Base-by-base conservation (phyloP, 2,329 filamentous ascomycete species). In the Neodidymelliopsis sp. region DNA sequence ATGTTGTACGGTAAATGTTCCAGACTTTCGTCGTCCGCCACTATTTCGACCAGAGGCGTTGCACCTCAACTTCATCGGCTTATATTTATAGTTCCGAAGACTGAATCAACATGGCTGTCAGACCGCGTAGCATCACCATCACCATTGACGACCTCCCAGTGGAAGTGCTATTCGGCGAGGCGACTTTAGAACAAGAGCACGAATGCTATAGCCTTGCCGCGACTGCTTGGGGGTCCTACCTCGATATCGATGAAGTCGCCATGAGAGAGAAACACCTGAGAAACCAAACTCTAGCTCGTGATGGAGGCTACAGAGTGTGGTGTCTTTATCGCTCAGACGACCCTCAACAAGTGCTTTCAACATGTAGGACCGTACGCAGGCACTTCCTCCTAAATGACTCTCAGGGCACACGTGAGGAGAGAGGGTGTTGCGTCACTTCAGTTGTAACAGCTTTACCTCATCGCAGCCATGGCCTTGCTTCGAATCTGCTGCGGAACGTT, bases 381-480 rank as follows among this genome's bases (percentile, higher is more conserved):
- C n/a, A 25, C 4, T 24, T 46, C 3, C 33, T 50, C 7, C 6
- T 50, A 8, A 28, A 13, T 9, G 11, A 25, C 18, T 2, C 15
- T 20, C 27, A 19, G 24, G 25, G 9, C 9, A 2, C 6, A 12
- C 15, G 10, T 10, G 20, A 28, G 11, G 2, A 20, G 1, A 11
- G 19, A 18, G 38, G 38, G 2, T 39, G 20, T 19, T 46, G 51
- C 9, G 27, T 50, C 24, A 37, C 22, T 16, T 50, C 46, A 15
- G 37, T 50, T 1, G 43, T 31, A 9, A 50, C 37, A 9, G 18
- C 31, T n/a, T 13, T 33, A 11, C 29, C 36, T 5, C 34, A 40
- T 20, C 40, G 46, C 16, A 46, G 38, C 8, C 46, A 54, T 18
- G 51, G 46, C 12, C 34, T 43, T n/a, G 38, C 46, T 20, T 50